Base-by-base conservation (phyloP, 371 early-diverging fungal genomes). In the Lichtheimia ornata region DNA sequence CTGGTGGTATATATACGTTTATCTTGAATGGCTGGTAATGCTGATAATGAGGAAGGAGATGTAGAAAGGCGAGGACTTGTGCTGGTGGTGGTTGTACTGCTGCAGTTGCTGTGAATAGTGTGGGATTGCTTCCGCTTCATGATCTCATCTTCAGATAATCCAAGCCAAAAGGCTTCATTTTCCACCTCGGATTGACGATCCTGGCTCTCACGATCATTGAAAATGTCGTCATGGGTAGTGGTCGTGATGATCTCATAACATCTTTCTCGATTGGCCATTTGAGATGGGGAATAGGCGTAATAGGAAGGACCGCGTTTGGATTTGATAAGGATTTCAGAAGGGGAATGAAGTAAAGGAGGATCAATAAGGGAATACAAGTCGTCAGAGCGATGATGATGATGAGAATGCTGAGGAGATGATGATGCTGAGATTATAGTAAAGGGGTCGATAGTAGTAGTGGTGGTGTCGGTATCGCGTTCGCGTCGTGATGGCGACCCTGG, bases 121-220 rank as follows among this genome's bases (percentile, higher is more conserved):
- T 12, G 5, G 2, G 22, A 47, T 47, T 11, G 47, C 9, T 22
- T 47, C 14, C 47, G 35, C 11, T 35, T 35, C 35, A 35, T 47
- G 22, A 47, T 47, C 47, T 47, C 18, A 47, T 47, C 47, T 20
- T 35, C 54, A 14, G 54, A 40, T 18, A 54, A 15, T 11, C 20
- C 54, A 15, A 40, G 20, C 27, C 35, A 30, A 13, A 40, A 54
- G 54, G 54, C 54, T 54, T 27, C 54, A 28, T 54, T 54, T 40
- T 54, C 35, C 54, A 18, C 35, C n/a, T 17, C 54, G 28, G 27
- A 18, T 54, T 54, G 40, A 27, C 40, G 20, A 28, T 40, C 35
- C n/a, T 17, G 20, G 14, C 18, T 40, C 28, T 27, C 35, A 17
- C 40, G 54, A 40, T 30, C 28, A 30, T 35, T 20, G 9, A 54